phyloP scores from a whole-genome alignment of 495 filamentous ascomycete species.

The Xylona heveae region DNA sequence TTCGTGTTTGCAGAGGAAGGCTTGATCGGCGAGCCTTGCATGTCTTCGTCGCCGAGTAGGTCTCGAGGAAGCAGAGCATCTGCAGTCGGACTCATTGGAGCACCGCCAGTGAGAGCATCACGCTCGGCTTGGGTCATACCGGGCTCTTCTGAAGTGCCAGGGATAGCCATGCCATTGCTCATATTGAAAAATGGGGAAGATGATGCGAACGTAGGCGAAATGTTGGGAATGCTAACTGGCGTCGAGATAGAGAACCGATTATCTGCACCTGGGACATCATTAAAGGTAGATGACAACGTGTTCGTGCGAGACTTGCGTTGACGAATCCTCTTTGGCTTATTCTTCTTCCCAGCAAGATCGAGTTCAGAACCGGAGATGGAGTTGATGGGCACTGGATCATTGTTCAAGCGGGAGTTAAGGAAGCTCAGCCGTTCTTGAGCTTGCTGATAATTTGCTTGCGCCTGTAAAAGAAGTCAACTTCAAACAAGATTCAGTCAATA shows the following conservation, averaged over 20 bases:
- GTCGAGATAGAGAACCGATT: conserved; percentile 7
- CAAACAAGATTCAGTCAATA: conserved; percentile 3
- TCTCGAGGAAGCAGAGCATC: conserved; percentile 59
- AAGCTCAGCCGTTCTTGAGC: conserved; percentile 5
- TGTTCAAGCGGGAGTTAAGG: too few relatives aligned
- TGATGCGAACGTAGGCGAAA: conserved; percentile 25
- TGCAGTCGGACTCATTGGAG: conserved; percentile 65
- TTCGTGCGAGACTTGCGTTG: conserved; percentile 34
- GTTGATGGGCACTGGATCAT: conserved; percentile 22
- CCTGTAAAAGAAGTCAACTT: too few relatives aligned
- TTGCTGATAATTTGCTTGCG: conserved; percentile 4
- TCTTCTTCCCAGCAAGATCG: conserved; percentile 18
- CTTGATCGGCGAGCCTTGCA: conserved; percentile 27
- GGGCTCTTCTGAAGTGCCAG: conserved; percentile 17
- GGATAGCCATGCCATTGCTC: conserved; percentile 30
- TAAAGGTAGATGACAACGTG: conserved; percentile 12
- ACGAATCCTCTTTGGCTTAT: conserved; percentile 29
- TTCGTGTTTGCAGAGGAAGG: conserved; percentile 16
- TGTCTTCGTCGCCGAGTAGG: conserved; percentile 58
- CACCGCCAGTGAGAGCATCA: conserved; percentile 31
- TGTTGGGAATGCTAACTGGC: conserved; percentile 17
- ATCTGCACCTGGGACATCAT: conserved; percentile 8
- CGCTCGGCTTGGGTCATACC: conserved; percentile 21
- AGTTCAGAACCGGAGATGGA: conserved; percentile 21
- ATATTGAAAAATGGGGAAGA: conserved; percentile 34